Percentiles rank a stretch among this genome's conserved stretches.
Conservation (phyloP, 345 rosid species). For the Eucalyptus microcorys region DNA sequence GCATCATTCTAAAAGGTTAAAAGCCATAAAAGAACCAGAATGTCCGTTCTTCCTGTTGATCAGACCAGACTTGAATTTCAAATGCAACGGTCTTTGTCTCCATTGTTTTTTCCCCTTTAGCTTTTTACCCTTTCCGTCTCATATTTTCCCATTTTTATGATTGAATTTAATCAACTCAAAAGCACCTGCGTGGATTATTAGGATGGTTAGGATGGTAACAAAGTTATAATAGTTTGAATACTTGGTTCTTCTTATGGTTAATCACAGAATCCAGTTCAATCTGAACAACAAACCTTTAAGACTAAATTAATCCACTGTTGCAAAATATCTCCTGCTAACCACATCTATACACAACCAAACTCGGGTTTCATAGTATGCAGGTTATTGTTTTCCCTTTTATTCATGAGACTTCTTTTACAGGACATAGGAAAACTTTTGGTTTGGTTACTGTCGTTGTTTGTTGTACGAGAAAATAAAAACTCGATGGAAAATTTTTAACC, state of each 20-base stretch:
- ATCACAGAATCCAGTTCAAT: background rate
- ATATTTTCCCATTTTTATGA: background rate
- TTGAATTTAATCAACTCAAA: background rate
- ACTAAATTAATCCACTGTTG: background rate
- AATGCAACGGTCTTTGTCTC: constrained; percentile 23
- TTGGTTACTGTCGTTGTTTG: background rate
- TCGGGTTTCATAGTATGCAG: background rate
- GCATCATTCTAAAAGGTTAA: background rate
- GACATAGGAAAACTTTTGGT: background rate
- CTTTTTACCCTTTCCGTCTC: background rate
- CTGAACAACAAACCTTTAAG: background rate
- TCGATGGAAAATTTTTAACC: background rate
- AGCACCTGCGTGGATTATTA: background rate
- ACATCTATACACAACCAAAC: background rate
- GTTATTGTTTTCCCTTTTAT: background rate
- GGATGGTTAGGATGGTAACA: background rate
- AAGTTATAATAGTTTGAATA: background rate
- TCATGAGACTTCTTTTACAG: background rate
- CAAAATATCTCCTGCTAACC: background rate
- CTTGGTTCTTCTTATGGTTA: background rate
- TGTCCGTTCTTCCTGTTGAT: background rate
- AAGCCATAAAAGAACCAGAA: background rate
- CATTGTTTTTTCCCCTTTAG: background rate
- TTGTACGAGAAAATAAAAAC: background rate
- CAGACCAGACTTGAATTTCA: constrained; percentile 16